Conservation (phyloP, 2,329 filamentous ascomycete species). For the Rutstroemia sp. region DNA sequence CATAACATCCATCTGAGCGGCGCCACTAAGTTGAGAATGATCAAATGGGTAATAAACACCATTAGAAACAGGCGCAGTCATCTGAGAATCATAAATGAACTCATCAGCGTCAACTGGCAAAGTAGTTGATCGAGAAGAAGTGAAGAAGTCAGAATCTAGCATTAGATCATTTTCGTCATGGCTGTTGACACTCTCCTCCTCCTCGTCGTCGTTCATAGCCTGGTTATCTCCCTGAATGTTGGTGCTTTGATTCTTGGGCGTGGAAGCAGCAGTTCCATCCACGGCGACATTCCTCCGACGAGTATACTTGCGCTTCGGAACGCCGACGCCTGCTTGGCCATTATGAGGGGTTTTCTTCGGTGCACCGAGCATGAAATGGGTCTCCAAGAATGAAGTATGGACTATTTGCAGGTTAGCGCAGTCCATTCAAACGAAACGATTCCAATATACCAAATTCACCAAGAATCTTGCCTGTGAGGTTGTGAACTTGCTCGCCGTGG, state of each 20-base stretch:
- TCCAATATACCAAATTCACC: not conserved
- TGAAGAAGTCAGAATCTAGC: not conserved
- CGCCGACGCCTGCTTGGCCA: not conserved
- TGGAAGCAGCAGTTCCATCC: not conserved
- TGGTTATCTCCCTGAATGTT: not conserved
- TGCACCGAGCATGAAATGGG: not conserved
- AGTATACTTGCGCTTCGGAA: slow-evolving; percentile 3
- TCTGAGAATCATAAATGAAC: not conserved
- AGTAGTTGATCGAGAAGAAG: not conserved
- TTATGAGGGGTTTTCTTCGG: not conserved
- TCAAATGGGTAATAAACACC: not conserved
- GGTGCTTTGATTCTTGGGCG: not conserved
- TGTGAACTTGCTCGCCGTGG: not conserved
- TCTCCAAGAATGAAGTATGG: not conserved
- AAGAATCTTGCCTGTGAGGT: not conserved
- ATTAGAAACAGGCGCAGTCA: not conserved
- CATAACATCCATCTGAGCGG: not conserved
- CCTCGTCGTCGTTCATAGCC: not conserved
- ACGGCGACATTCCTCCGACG: not conserved
- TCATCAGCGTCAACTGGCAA: not conserved
- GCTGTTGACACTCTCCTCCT: not conserved
- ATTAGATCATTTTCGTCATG: not conserved
- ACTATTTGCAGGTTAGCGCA: not conserved
- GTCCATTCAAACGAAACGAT: not conserved
- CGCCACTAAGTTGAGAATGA: not conserved